Evolutionary conservation across 352 stramenopile genomes (phyloP), one percentile per base, ranked within the genome.

Genomic region (Pythium aquatile): DNA sequence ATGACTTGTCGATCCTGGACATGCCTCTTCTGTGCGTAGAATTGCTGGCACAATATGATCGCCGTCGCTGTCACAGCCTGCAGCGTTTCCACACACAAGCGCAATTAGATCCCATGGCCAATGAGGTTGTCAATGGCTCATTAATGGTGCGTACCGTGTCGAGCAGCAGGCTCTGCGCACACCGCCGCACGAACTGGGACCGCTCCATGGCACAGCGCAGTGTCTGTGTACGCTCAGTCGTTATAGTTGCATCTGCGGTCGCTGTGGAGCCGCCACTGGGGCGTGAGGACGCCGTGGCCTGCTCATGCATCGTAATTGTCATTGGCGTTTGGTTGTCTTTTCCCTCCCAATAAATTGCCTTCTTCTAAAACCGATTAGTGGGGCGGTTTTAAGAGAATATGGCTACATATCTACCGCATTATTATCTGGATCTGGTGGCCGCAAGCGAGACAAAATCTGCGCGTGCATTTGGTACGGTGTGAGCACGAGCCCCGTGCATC

Each of bases 401-500:
- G 66, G 66, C 59, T 69, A 68, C 66, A 73, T 49, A 35, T 47
- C 20, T 24, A 24, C 20, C 20, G 46, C 1, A 48, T 9, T 35
- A 5, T 35, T 9, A 9, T 35, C 32, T 5, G 32, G 32, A 35
- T 35, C 32, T 35, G 48, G 1, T 64, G 17, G 32, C 35, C 63
- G 58, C 20, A 67, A 47, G 51, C 81, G 81, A 46, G 63, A 75
- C 20, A 77, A 48, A 28, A 92, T 77, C 57, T 87, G 73, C 17
- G 77, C 52, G 46, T 69, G 74, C 82, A 93, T 91, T 24, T 90
- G 65, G 65, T 88, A 88, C 7, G 59, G 69, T 30, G 81, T 87
- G 55, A 93, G 76, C 47, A 93, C 79, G 16, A 89, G 64, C 9
- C 67, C 66, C 17, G 63, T 75, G 65, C 82, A 93, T 28, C 74